Percentiles rank a stretch among this genome's conserved stretches.
These are phyloP conservation scores for Trypanosoma lewisi DNA, from an alignment of 208 protist species.

Conservation along the genomic window DNA sequence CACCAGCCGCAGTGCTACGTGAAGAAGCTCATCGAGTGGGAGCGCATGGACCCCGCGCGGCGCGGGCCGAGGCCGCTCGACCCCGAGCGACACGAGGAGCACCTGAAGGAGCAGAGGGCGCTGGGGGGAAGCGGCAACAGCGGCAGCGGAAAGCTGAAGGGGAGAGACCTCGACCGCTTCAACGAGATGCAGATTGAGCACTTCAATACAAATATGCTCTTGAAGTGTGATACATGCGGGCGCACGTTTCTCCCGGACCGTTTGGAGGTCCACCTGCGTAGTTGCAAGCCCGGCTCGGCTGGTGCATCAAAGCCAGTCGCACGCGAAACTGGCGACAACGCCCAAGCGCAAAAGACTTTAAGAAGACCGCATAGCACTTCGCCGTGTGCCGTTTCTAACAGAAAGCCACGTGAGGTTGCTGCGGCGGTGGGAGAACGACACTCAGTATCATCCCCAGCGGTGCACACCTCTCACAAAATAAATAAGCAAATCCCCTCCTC, in stretches of 20 bases:
- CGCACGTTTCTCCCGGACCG: constrained; percentile 91
- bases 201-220: constrained; percentile 68
- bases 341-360: not conserved
- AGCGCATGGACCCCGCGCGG: constrained; percentile 65
- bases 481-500: not conserved
- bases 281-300: constrained; percentile 72
- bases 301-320: constrained; percentile 36
- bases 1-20: constrained; percentile 92
- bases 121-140: constrained; percentile 3
- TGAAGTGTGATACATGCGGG: constrained; percentile 84
- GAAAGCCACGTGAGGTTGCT: not conserved
- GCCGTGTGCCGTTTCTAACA: not conserved
- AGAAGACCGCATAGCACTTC: not conserved
- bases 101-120: constrained; percentile 32
- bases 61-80: constrained; percentile 72
- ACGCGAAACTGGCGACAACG: not conserved
- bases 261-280: constrained; percentile 83
- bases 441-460: not conserved
- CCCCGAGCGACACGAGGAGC: constrained; percentile 58
- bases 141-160: constrained; percentile 17
- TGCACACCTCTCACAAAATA: not conserved
- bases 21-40: constrained; percentile 89
- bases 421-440: not conserved
- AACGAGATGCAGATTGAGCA: constrained; percentile 77
- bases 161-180: constrained; percentile 54